A percentile compares a stretch with the other conserved stretches of the same genome.
phyloP scores from a whole-genome alignment of 805 yeast species.

The Kodamaea neixiangensis region DNA sequence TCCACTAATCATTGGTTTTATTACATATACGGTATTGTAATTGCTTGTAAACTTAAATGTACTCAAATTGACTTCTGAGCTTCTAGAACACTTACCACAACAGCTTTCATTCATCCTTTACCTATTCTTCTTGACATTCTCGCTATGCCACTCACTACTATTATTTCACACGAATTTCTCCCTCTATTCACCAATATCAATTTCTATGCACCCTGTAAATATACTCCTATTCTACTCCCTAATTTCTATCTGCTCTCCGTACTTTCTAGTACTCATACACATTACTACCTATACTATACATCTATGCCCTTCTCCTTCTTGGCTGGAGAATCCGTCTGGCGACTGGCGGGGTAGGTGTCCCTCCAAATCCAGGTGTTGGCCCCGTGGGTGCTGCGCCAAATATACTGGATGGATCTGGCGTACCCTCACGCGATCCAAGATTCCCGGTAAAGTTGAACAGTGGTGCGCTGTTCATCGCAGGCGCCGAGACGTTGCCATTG shows the following conservation, averaged over 20 bases:
- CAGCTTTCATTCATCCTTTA: too few species aligned
- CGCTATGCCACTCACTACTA: too few species aligned
- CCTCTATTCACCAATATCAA: too few species aligned
- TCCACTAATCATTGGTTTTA: too few species aligned
- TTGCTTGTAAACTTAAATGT: too few species aligned
- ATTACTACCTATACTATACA: not conserved
- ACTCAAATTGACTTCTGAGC: too few species aligned
- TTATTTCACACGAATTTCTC: too few species aligned
- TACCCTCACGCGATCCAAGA: conserved; percentile 22
- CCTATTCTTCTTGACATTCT: too few species aligned
- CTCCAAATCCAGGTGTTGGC: conserved; percentile 4
- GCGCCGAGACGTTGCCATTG: not conserved
- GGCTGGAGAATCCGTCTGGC: conserved; percentile 14
- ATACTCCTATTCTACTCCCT: not conserved
- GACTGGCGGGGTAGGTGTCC: conserved; percentile 11
- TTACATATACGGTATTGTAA: too few species aligned
- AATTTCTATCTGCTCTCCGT: too few species aligned
- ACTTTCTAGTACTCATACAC: not conserved
- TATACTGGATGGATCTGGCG: conserved; percentile 35
- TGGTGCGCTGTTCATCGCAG: conserved; percentile 8
- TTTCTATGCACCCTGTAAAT: not conserved
- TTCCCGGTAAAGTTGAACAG: conserved; percentile 26
- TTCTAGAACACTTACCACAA: too few species aligned
- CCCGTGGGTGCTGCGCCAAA: conserved; percentile 21
- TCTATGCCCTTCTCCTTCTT: conserved; percentile 10